Conservation (phyloP, 225 moss, liverwort and hornwort genomes). For the Pseudisothecium myosuroides region DNA sequence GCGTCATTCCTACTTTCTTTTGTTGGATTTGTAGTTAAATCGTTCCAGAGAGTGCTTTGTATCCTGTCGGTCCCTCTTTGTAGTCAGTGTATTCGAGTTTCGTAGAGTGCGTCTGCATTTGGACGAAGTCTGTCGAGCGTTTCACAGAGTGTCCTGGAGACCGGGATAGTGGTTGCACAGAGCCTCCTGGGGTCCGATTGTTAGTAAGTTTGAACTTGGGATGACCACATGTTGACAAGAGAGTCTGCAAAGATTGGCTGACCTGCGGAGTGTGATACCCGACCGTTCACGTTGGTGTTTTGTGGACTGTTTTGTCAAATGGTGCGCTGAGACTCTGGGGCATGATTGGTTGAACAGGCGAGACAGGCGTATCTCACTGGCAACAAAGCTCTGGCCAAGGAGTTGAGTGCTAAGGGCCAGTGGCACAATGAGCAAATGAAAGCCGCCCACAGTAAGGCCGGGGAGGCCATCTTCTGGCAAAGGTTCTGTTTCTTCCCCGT, state of each 20-base stretch:
- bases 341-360: slow-evolving; percentile 16
- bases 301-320: not conserved
- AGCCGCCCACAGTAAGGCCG: slow-evolving; percentile 52
- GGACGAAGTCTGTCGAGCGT: not conserved
- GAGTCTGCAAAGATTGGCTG: not conserved
- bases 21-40: not conserved
- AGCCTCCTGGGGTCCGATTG: not conserved
- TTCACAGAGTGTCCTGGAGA: not conserved
- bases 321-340: not conserved
- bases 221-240: not conserved
- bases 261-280: not conserved
- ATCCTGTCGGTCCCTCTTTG: not conserved
- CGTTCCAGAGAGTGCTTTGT: not conserved
- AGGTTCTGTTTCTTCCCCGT: not conserved
- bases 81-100: not conserved
- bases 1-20: not conserved
- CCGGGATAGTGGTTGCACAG: not conserved
- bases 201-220: not conserved
- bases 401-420: slow-evolving; percentile 51
- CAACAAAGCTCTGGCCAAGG: slow-evolving; percentile 62
- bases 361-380: slow-evolving; percentile 52
- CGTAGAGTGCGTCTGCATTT: not conserved
- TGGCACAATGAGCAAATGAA: slow-evolving; percentile 68
- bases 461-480: slow-evolving; percentile 59
- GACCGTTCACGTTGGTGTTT: not conserved